Conservation (phyloP, 2,329 filamentous ascomycete genomes). For the Aspergillus clavatus region DNA sequence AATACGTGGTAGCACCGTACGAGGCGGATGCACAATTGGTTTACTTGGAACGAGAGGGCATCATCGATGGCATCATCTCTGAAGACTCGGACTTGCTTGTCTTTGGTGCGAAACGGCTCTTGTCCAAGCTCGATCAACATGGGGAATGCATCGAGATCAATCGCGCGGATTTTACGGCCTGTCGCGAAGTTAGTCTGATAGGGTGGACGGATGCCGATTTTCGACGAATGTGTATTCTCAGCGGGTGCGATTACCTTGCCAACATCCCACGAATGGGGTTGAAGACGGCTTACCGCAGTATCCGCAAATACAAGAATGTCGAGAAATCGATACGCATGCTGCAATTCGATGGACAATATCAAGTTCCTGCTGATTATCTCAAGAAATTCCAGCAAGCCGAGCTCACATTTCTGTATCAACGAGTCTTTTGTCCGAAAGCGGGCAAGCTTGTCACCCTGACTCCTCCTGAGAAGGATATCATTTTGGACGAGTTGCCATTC, state of each 20-base stretch:
- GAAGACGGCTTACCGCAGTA: slow-evolving; percentile 86
- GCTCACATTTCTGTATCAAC: slow-evolving; percentile 87
- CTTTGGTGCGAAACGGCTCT: slow-evolving; percentile 81
- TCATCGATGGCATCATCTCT: slow-evolving; percentile 83
- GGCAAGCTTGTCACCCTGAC: slow-evolving; percentile 72
- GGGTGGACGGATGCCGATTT: slow-evolving; percentile 93
- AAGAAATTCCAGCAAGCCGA: slow-evolving; percentile 81
- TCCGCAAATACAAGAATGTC: slow-evolving; percentile 83
- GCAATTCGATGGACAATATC: slow-evolving; percentile 82
- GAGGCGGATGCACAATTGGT: slow-evolving; percentile 96
- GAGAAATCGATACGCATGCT: slow-evolving; percentile 77
- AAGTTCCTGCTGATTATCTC: slow-evolving; percentile 75
- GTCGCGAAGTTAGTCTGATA: slow-evolving; percentile 79
- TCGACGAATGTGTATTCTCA: slow-evolving; percentile 90
- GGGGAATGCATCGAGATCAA: slow-evolving; percentile 91
- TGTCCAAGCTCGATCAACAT: slow-evolving; percentile 92
- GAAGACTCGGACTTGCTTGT: slow-evolving; percentile 96
- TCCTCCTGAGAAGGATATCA: slow-evolving; percentile 57
- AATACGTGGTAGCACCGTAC: slow-evolving; percentile 92
- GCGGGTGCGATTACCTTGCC: slow-evolving; percentile 91
- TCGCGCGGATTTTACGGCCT: slow-evolving; percentile 80
- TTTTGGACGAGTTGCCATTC: slow-evolving; percentile 68
- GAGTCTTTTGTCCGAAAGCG: slow-evolving; percentile 78
- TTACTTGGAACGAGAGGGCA: slow-evolving; percentile 80
- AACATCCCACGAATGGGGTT: slow-evolving; percentile 81